phyloP scores from a whole-genome alignment of 306 rosid species.

The Quercus rubra region DNA sequence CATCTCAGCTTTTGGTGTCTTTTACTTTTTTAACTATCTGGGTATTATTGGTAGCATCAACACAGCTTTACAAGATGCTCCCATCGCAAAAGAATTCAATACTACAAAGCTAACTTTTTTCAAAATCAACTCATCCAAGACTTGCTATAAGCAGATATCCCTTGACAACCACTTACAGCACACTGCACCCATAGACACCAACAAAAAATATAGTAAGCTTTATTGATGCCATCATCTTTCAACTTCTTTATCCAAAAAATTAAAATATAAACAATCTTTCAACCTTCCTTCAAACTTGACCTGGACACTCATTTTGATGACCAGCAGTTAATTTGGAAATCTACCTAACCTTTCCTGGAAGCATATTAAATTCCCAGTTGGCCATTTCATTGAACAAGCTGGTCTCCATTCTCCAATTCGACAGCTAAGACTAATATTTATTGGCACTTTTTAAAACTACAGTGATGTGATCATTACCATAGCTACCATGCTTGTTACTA shows the following conservation, averaged over 20 bases:
- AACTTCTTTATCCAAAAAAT: too few relatives aligned
- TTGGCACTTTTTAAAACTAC: not conserved
- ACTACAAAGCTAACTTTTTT: slow-evolving; percentile 28
- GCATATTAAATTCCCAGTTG: not conserved
- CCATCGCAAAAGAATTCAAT: slow-evolving; percentile 32
- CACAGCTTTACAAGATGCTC: slow-evolving; percentile 56
- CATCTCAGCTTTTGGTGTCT: slow-evolving; percentile 22
- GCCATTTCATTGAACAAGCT: not conserved
- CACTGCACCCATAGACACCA: slow-evolving; percentile 19
- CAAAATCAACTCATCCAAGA: slow-evolving; percentile 28
- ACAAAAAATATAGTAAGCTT: not conserved
- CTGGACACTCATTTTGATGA: not conserved
- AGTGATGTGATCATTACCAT: not conserved
- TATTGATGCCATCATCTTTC: not conserved
- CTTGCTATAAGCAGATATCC: slow-evolving; percentile 27
- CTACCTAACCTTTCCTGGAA: not conserved
- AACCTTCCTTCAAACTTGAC: not conserved
- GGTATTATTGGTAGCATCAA: slow-evolving; percentile 32
- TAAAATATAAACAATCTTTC: not conserved
- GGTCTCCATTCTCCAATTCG: not conserved
- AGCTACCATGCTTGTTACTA: not conserved
- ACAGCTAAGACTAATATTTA: not conserved
- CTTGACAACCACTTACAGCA: slow-evolving; percentile 24
- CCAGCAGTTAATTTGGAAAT: not conserved
- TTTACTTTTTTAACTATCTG: slow-evolving; percentile 10